Evolutionary conservation across 495 filamentous ascomycete genomes (phyloP), one percentile per base, ranked within the genome.

Genomic region (Neurospora sp.): DNA sequence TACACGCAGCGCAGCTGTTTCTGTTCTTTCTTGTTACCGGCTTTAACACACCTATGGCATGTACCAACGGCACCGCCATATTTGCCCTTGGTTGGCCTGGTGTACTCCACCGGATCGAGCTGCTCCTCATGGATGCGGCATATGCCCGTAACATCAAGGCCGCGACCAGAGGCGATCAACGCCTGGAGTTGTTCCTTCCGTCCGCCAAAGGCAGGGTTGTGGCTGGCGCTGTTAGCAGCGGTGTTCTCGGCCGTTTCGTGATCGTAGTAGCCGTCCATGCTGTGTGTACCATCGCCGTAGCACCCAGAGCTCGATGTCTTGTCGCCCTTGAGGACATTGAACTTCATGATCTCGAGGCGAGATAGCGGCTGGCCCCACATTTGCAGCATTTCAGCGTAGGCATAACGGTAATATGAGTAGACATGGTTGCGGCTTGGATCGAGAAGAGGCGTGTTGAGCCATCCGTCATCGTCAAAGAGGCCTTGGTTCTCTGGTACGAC

Each of bases 271-370:
- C 79, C 14, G 12, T 65, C 53, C 27, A 65, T 71, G 74, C 73
- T 71, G 71, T 81, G 44, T 39, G 74, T 37, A 71, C 71, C 69
- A 71, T 80, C 73, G 31, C 73, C 45, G 47, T 59, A 59, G 47
- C 14, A 65, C 71, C 75, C 71, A 65, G 71, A 74, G 71, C 78
- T 69, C 47, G 77, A 70, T 69, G 75, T 53, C 53, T 37, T 74
- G 75, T 85, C 81, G 20, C 86, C 83, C 74, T 82, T 84, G 53
- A 91, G 79, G 5, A 88, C 86, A 65, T 93, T 91, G 79, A 94
- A 95, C 76, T 96, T 96, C 71, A 97, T 83, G 27, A 98, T 88
- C 81, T 97, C 93, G 8, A 93, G 87, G 20, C 91, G 86, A 39
- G 90, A 86, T 5, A 92, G 84, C 0, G 91, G 90, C 8, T 95